Conservation (phyloP, 495 filamentous ascomycete species). For the Aspergillus funiculosus region DNA sequence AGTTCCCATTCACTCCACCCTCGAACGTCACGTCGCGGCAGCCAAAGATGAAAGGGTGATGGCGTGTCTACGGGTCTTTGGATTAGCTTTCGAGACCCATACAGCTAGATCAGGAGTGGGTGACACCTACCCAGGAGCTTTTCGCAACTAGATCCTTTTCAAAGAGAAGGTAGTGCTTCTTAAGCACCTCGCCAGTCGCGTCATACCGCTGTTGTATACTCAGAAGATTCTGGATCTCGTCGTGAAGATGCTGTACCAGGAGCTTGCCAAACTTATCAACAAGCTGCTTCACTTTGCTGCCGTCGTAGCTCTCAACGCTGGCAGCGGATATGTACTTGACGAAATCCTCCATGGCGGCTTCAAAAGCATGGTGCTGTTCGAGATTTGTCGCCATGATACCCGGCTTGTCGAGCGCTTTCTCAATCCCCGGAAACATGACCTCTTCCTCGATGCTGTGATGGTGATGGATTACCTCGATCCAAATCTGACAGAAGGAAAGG, state of each 20-base stretch:
- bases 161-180: background rate
- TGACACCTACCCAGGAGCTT: background rate
- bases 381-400: background rate
- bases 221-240: background rate
- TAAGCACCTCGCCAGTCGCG: background rate
- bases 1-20: background rate
- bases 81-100: background rate
- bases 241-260: background rate
- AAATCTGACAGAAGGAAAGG: background rate
- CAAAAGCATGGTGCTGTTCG: background rate
- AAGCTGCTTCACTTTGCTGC: background rate
- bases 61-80: background rate
- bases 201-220: background rate
- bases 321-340: background rate
- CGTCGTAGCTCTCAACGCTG: background rate
- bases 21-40: background rate
- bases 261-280: background rate
- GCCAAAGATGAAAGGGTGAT: background rate
- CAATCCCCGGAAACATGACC: constrained; percentile 3
- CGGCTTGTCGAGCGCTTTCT: background rate
- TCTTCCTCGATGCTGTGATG: constrained; percentile 8
- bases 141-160: background rate
- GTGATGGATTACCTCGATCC: background rate
- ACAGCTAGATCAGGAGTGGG: background rate
- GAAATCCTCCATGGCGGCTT: background rate